A percentile compares a stretch with the other conserved stretches of the same genome.
These are phyloP conservation scores for Talaromyces marneffei DNA, from an alignment of 2,329 filamentous ascomycete genomes.

Conservation along the genomic window DNA sequence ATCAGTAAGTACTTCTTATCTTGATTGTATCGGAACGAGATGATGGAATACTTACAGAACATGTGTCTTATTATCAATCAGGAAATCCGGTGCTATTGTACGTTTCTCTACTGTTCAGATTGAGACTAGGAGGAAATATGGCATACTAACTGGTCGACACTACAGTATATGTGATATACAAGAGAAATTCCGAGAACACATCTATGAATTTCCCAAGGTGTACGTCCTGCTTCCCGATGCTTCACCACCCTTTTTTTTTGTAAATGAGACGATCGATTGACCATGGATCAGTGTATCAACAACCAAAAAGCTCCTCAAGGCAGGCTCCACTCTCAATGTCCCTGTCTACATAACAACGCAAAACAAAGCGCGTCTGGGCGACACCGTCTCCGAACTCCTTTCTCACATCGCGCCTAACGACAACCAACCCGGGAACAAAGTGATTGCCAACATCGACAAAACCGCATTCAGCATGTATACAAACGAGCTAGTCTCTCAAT, in stretches of 20 bases:
- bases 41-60: not conserved
- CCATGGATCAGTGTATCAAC: constrained; percentile 55
- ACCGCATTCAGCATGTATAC: constrained; percentile 84
- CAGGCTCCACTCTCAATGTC: constrained; percentile 50
- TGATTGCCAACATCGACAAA: constrained; percentile 67
- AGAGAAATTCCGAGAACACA: constrained; percentile 80
- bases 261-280: not conserved
- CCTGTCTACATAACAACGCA: constrained; percentile 86
- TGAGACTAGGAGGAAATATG: no score
- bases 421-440: constrained; percentile 9
- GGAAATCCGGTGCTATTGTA: constrained; percentile 46
- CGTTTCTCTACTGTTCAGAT: constrained; percentile 11
- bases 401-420: constrained; percentile 30
- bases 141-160: not conserved
- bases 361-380: constrained; percentile 69
- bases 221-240: constrained; percentile 35
- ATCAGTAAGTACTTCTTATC: constrained; percentile 12
- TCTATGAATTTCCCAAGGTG: constrained; percentile 81
- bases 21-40: not conserved
- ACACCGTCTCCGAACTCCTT: constrained; percentile 69
- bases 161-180: constrained; percentile 86
- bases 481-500: constrained; percentile 52
- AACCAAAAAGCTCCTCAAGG: constrained; percentile 62
- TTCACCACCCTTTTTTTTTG: not conserved
- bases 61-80: constrained; percentile 21